Evolutionary conservation across 2,329 filamentous ascomycete genomes (phyloP).

Genomic region (Verticillium klebahnii): DNA sequence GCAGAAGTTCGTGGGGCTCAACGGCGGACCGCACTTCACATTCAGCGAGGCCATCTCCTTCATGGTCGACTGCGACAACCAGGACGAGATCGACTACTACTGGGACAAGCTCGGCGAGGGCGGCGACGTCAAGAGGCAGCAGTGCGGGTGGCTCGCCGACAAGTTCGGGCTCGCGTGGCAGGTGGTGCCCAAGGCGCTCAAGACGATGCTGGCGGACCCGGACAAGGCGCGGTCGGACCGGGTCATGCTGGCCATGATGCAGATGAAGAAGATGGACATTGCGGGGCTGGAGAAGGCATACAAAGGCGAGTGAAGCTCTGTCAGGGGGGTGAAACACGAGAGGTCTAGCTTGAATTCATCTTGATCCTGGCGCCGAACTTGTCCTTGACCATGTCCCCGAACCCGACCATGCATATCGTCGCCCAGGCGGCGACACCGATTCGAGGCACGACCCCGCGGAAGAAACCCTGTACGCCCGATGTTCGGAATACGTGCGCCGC

Average conservation of each 20-base stretch:
- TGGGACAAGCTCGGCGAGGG: conserved; percentile 37
- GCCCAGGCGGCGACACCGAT: conserved; percentile 6
- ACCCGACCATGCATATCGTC: conserved; percentile 6
- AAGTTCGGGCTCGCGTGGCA: conserved; percentile 43
- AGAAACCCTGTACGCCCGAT: too few species aligned
- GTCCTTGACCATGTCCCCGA: conserved; percentile 4
- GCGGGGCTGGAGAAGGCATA: conserved; percentile 29
- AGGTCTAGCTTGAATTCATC: too few species aligned
- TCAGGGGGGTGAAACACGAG: too few species aligned
- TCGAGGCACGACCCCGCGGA: not conserved
- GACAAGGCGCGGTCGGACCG: conserved; percentile 27
- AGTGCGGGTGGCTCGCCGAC: conserved; percentile 42
- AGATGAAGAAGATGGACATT: conserved; percentile 39
- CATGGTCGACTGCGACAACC: conserved; percentile 37
- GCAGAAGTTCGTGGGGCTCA: conserved; percentile 34
- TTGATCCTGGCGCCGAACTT: too few species aligned
- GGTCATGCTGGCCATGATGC: conserved; percentile 30
- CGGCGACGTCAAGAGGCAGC: conserved; percentile 27
- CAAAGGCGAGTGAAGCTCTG: conserved; percentile 12
- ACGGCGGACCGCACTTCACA: conserved; percentile 35
- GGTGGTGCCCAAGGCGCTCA: conserved; percentile 33
- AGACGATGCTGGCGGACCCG: conserved; percentile 24
- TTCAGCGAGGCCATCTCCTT: conserved; percentile 37
- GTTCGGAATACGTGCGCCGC: too few species aligned
- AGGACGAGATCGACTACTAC: conserved; percentile 42